Conservation (phyloP, 2,329 filamentous ascomycete species). For the Pseudogymnoascus sp. region DNA sequence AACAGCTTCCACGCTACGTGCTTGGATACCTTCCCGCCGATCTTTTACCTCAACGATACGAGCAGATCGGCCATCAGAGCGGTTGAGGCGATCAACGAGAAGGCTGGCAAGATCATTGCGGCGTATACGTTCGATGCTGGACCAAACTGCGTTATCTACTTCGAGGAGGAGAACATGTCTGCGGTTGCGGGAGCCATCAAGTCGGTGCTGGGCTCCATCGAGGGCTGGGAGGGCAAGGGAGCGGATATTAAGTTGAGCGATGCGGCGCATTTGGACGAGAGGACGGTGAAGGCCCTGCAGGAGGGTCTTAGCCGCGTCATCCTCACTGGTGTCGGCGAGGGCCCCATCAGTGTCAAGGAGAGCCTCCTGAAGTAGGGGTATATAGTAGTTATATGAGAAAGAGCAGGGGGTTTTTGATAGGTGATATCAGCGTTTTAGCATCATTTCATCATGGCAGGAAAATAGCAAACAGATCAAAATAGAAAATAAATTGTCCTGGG, state of each 20-base stretch:
- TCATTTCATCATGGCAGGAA: background rate
- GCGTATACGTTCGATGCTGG: slow-evolving; percentile 98
- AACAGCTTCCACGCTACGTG: slow-evolving; percentile 97
- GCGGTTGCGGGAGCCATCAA: slow-evolving; percentile 74
- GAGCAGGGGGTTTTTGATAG: background rate
- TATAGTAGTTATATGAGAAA: slow-evolving; percentile 27
- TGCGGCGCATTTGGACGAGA: slow-evolving; percentile 54
- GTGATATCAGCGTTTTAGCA: slow-evolving; percentile 11
- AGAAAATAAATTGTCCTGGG: background rate
- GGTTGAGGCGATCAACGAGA: slow-evolving; percentile 80
- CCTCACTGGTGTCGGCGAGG: slow-evolving; percentile 83
- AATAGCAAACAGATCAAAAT: background rate
- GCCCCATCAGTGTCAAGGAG: slow-evolving; percentile 72
- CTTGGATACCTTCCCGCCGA: slow-evolving; percentile 90
- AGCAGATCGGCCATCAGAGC: slow-evolving; percentile 78
- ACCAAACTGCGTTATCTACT: slow-evolving; percentile 95
- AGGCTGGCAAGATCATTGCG: slow-evolving; percentile 70
- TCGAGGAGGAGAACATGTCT: slow-evolving; percentile 69
- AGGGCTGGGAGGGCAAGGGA: slow-evolving; percentile 62
- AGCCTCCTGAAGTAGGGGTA: slow-evolving; percentile 60
- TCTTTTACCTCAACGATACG: slow-evolving; percentile 97
- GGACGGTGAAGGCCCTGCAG: slow-evolving; percentile 59
- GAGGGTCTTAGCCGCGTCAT: slow-evolving; percentile 84
- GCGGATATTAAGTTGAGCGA: slow-evolving; percentile 44
- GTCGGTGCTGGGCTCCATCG: slow-evolving; percentile 52